phyloP scores from a whole-genome alignment of 2,329 filamentous ascomycete genomes.

The Lachnellula arida region DNA sequence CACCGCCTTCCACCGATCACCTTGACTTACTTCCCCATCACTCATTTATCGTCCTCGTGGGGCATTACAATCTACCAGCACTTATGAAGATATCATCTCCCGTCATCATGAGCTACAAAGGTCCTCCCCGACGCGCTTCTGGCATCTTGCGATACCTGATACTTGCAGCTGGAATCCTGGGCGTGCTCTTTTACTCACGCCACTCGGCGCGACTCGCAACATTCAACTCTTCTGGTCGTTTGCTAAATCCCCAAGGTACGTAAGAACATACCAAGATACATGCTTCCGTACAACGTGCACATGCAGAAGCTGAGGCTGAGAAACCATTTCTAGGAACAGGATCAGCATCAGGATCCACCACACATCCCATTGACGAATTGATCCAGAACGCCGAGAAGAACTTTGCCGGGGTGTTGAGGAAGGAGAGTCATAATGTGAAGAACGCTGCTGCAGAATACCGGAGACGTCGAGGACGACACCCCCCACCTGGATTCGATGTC shows the following conservation, averaged over 20 bases:
- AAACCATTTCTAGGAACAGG: neutral
- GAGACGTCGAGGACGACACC: conserved; percentile 50
- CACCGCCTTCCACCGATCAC: neutral
- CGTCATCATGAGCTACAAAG: conserved; percentile 26
- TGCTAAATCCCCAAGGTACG: no score
- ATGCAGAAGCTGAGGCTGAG: neutral
- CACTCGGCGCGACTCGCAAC: neutral
- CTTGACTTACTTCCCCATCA: no score
- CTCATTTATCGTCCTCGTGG: neutral
- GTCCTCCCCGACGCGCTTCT: conserved; percentile 25
- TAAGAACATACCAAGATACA: neutral
- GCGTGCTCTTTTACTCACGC: conserved; percentile 15
- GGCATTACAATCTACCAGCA: neutral
- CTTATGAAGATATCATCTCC: conserved; percentile 27
- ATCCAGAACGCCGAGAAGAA: conserved; percentile 36
- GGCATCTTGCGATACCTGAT: conserved; percentile 22
- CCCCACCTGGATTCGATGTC: conserved; percentile 56
- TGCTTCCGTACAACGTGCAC: neutral
- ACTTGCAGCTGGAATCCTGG: conserved; percentile 12
- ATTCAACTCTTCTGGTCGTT: neutral
- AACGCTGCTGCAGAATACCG: conserved; percentile 49
- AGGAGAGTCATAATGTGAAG: conserved; percentile 38
- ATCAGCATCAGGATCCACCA: neutral
- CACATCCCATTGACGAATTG: conserved; percentile 42
- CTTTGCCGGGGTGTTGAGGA: conserved; percentile 36